phyloP scores from a whole-genome alignment of 2,329 filamentous ascomycete species.

The Clonostachys byssicola region DNA sequence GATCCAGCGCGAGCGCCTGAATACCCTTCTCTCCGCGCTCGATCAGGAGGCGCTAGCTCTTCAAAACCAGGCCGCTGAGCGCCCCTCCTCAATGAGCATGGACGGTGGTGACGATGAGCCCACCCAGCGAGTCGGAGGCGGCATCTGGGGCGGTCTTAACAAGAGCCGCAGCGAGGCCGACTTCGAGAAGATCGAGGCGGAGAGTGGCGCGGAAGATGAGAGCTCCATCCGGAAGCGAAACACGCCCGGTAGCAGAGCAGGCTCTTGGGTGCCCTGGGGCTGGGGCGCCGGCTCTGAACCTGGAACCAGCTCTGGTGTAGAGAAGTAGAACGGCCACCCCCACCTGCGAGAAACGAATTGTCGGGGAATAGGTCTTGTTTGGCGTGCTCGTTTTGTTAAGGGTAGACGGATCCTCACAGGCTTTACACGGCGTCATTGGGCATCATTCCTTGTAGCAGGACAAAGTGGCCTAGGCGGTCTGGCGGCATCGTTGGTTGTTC shows the following conservation, averaged over 20 bases:
- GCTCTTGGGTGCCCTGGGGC: conserved; percentile 45
- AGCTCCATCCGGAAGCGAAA: conserved; percentile 23
- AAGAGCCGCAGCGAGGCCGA: conserved; percentile 85
- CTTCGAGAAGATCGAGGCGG: conserved; percentile 83
- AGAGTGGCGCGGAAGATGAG: conserved; percentile 53
- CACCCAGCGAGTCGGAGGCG: conserved; percentile 38
- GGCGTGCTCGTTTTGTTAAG: no score
- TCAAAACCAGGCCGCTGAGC: conserved; percentile 17
- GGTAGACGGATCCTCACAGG: no score
- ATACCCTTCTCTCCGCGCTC: conserved; percentile 70
- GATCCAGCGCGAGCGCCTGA: conserved; percentile 74
- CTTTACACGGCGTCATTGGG: no score
- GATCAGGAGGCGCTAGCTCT: conserved; percentile 72
- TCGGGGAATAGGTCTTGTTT: no score
- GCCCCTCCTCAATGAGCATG: conserved; percentile 9
- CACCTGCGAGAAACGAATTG: no score
- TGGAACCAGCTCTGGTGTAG: conserved; percentile 31
- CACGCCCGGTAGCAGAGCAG: conserved; percentile 16
- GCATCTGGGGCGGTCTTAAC: conserved; percentile 53
- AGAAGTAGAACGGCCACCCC: conserved; percentile 19
- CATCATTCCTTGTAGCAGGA: no score
- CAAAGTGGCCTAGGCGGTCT: no score
- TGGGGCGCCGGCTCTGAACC: conserved; percentile 26
- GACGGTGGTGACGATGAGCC: conserved; percentile 21
- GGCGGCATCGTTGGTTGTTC: no score